Base-by-base conservation (phyloP, 2,329 filamentous ascomycete genomes). In the Diplocarpon rosae region DNA sequence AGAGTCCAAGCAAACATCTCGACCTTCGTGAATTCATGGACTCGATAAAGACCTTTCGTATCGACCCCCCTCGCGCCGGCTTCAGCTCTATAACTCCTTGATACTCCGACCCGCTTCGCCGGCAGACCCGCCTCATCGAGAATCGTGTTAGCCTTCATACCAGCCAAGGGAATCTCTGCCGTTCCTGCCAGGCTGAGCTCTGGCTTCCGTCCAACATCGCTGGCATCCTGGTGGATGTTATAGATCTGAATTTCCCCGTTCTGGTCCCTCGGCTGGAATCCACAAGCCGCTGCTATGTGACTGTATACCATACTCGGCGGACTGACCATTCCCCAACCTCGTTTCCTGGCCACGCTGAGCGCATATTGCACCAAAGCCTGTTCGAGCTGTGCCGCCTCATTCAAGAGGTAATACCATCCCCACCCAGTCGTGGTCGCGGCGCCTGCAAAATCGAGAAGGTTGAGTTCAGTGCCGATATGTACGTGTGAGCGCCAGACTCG, bases 1-100 rank as follows among this genome's bases (percentile, higher is more conserved):
- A 72, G 57, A 4, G 86, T 83, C 92, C 92, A 98, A 0, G 84
- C 88, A 62, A 98, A 96, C 71, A 98, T 80, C 65, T 98, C 92
- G 0, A 98, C 90, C 63, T 98, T 98, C 24, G 88, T 95, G 66
- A 98, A 98, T 65, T 98, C 92, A 65, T 98, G 92, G 3, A 98
- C 92, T 24, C 92, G 83, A 66, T 96, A 98, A 1, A 98, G 69
- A 5, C 92, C 92, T 66, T 95, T 95, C 1, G 89, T 95, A 56
- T 92, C 86, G 17, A 83, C 80, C 27, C 92, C 92, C 32, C 90
- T 75, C 1, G 88, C 85, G 28, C 92, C 92, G 0, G 92, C 92
- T 67, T 98, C 92, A 36, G 92, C 92, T 42, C 92, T 83, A 66
- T 93, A 98, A 69, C 89, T 94, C n/a, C 92, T 75, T 45, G 86